Evolutionary conservation across 2,329 filamentous ascomycete species (phyloP).

Genomic region (Colletotrichum horii): DNA sequence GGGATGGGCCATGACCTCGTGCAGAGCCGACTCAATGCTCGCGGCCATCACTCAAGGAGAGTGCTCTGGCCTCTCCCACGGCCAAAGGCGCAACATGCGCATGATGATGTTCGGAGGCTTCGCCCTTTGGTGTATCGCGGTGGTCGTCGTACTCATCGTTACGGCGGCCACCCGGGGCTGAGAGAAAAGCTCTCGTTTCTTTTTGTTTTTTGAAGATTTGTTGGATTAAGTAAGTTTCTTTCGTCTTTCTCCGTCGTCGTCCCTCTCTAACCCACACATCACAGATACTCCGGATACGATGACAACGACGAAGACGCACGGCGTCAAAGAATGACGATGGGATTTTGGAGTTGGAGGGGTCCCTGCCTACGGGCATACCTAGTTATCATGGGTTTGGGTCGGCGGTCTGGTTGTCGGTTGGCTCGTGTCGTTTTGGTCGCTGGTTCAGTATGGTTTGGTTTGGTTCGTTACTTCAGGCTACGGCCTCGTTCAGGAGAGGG

Average conservation of each 20-base stretch:
- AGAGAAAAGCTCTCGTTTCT: neutral
- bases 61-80: constrained; percentile 14
- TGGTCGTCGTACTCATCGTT: neutral
- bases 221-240: constrained; percentile 1
- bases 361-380: constrained; percentile 15
- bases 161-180: neutral
- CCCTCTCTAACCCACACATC: neutral
- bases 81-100: constrained; percentile 12
- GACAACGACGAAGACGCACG: neutral
- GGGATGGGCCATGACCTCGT: neutral
- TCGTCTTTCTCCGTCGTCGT: neutral
- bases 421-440: neutral
- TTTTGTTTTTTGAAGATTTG: neutral
- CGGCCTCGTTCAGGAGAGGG: neutral
- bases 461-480: neutral
- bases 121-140: neutral
- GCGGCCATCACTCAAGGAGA: constrained; percentile 3
- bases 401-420: neutral
- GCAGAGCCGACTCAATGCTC: neutral
- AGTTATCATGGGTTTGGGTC: neutral
- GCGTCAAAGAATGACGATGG: neutral
- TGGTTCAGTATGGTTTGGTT: neutral
- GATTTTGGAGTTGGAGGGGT: neutral
- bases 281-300: neutral
- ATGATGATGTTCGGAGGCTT: constrained; percentile 6